Evolutionary conservation across 495 filamentous ascomycete genomes (phyloP).

Genomic region (Aspergillus wentii): DNA sequence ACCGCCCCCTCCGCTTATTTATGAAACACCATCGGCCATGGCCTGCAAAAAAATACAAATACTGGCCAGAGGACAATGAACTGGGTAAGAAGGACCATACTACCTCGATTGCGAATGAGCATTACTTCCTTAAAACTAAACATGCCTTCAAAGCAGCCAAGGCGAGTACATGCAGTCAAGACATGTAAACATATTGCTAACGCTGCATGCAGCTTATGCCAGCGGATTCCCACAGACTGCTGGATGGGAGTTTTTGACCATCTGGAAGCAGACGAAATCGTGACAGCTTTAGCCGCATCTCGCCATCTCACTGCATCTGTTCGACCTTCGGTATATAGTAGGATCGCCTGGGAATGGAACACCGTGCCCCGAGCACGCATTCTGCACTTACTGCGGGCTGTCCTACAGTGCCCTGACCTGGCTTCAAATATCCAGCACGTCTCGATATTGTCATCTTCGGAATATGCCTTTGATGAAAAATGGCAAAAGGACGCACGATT

Average conservation of each 20-base stretch:
- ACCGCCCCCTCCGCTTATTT: neutral
- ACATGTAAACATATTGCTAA: constrained; percentile 1
- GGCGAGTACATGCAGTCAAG: neutral
- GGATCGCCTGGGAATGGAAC: neutral
- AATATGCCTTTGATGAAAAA: neutral
- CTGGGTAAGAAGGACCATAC: neutral
- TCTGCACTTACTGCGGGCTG: neutral
- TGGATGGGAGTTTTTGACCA: neutral
- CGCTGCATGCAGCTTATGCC: neutral
- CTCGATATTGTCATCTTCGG: neutral
- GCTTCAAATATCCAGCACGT: neutral
- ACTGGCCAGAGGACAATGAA: neutral
- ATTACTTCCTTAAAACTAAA: neutral
- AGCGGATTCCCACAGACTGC: neutral
- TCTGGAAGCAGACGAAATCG: neutral
- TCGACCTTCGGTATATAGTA: neutral
- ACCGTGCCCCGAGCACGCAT: neutral
- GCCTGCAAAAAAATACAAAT: neutral
- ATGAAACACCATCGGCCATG: neutral
- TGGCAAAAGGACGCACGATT: neutral
- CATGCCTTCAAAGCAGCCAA: neutral
- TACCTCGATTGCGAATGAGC: neutral
- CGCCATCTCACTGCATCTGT: neutral
- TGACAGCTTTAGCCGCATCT: neutral
- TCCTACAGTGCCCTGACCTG: neutral